Base-by-base conservation (phyloP, 73 alveolate species). In the Paramecium bursaria region DNA sequence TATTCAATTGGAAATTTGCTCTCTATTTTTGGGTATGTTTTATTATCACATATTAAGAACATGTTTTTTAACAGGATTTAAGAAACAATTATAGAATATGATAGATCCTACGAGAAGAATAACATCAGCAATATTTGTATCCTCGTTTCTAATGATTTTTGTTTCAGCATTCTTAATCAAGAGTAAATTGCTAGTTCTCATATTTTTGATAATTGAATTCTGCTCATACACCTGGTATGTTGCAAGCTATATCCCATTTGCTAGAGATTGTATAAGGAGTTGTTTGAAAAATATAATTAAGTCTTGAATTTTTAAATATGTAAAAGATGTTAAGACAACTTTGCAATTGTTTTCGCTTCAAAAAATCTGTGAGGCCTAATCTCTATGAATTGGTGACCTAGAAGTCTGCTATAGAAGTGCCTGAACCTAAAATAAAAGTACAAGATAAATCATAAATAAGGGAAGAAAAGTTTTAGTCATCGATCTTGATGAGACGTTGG, bases 171-270 rank as follows among this genome's bases (percentile, higher is more conserved):
- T 82, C 73, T 29, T 75, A n/a, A 67, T 88, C 47, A 87, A 93
- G 29, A 57, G 87, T 46, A 75, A 44, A 35, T 21, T 93, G 25
- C 76, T 93, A 46, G 93, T 93, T 75, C 57, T 93, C 53, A 57
- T 93, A 74, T 91, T 80, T 88, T 86, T 93, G 26, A 46, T 91
- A 2, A 51, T 53, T 11, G 93, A 93, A 50, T 79, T 91, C 14
- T 85, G 95, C 21, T 75, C 98, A 19, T 93, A 88, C 85, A 55
- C 92, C 21, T 93, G 96, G 96, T 93, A 93, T 86, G 90, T 92
- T 23, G 91, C 94, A 29, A 82, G 95, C 74, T 93, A 93, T 48
- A 85, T 93, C 26, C 98, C 98, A 25, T 93, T 86, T 88, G 98
- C 95, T 11, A 92, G 95, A 85, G 91, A 85, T 55, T 90, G 95